A percentile compares a stretch with the other conserved stretches of the same genome.
Evolutionary conservation across 140 eudicot species (phyloP).

Genomic region (Ambrosia hybrid): DNA sequence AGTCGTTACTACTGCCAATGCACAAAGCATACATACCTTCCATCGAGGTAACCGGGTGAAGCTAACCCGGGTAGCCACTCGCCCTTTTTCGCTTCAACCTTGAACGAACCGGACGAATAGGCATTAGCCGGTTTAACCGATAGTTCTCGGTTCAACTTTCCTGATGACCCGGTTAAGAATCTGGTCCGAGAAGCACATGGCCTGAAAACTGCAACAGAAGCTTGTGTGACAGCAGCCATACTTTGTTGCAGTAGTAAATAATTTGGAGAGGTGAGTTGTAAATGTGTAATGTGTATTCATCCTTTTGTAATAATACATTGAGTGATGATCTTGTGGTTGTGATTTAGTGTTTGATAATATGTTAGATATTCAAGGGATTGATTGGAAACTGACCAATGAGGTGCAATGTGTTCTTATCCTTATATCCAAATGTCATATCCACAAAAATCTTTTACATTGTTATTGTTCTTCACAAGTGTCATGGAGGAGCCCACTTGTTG

Average conservation of each 20-base stretch:
- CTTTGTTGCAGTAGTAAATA: neutral
- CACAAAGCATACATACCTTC: conserved; percentile 41
- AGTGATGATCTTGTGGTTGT: conserved; percentile 51
- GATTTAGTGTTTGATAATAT: conserved; percentile 35
- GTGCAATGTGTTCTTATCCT: conserved; percentile 57
- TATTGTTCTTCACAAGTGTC: conserved; percentile 47
- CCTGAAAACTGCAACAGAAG: conserved; percentile 68
- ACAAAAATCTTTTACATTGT: conserved; percentile 53
- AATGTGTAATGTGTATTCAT: conserved; percentile 35
- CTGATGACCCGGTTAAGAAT: conserved; percentile 64
- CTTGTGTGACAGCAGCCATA: conserved; percentile 92
- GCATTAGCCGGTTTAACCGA: conserved; percentile 41
- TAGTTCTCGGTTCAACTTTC: conserved; percentile 54
- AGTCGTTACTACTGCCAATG: neutral
- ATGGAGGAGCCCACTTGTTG: conserved; percentile 15
- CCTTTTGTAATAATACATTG: conserved; percentile 46
- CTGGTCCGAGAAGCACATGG: conserved; percentile 50
- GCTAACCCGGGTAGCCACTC: conserved; percentile 92
- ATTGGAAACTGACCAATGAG: conserved; percentile 51
- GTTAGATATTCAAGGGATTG: conserved; percentile 40
- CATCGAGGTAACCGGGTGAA: conserved; percentile 84
- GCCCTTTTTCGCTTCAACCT: conserved; percentile 91
- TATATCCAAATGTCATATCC: conserved; percentile 60
- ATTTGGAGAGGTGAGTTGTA: conserved; percentile 15
- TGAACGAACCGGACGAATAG: conserved; percentile 43